Percentiles rank a stretch among this genome's conserved stretches.
Conservation (phyloP, 1,139 yeast genomes). For the Nakaseomyces sp. region DNA sequence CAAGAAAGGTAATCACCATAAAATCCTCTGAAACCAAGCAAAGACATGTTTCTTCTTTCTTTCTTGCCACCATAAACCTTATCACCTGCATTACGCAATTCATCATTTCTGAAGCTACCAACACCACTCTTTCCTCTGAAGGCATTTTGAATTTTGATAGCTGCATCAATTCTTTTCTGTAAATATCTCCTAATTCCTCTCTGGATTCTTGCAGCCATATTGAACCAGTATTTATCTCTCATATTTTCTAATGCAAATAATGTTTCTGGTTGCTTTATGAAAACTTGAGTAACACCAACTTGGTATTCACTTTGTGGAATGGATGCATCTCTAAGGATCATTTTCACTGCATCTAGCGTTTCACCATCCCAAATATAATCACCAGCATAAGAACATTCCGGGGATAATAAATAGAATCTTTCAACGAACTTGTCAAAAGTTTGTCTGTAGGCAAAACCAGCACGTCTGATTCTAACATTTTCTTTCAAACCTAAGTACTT, state of each 20-base stretch:
- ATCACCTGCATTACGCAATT: constrained; percentile 77
- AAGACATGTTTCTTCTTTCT: constrained; percentile 82
- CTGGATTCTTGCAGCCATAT: constrained; percentile 96
- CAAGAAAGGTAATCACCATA: constrained; percentile 92
- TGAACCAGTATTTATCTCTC: constrained; percentile 97
- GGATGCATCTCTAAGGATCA: constrained; percentile 69
- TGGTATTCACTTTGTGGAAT: constrained; percentile 81
- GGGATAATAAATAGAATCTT: constrained; percentile 80
- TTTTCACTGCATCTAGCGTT: constrained; percentile 66
- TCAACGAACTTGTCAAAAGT: constrained; percentile 97
- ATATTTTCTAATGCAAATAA: constrained; percentile 89
- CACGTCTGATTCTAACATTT: constrained; percentile 94
- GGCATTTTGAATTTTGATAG: constrained; percentile 71
- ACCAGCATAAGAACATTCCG: constrained; percentile 94
- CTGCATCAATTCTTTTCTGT: constrained; percentile 79
- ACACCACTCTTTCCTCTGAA: constrained; percentile 80
- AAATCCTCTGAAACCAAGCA: constrained; percentile 83
- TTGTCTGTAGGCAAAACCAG: constrained; percentile 97
- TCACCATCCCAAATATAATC: constrained; percentile 95
- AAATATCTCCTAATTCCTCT: constrained; percentile 89
- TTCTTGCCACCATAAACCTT: constrained; percentile 62
- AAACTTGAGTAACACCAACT: constrained; percentile 88
- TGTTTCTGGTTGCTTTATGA: constrained; percentile 95
- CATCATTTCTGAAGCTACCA: constrained; percentile 64
- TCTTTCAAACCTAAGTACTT: constrained; percentile 94